Base-by-base conservation (phyloP, 768 basidiomycete genomes). In the Tephrocybe sp. region DNA sequence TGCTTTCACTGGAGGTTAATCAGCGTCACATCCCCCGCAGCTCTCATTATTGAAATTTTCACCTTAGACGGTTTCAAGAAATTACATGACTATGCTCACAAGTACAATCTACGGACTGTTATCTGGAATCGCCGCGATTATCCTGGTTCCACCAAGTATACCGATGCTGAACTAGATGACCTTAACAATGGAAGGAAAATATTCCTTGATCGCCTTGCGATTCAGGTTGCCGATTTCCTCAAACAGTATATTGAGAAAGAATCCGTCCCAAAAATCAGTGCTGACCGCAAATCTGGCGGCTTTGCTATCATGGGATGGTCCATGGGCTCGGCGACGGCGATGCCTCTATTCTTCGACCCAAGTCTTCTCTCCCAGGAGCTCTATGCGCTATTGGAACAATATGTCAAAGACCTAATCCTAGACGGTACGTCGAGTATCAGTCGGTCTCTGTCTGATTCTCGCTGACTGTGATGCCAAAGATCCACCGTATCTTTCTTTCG, bases 271-370 rank as follows among this genome's bases (percentile, higher is more conserved):
- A 56, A 54, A 31, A 50, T 65, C 10, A 63, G 40, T 24, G 41
- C 37, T 2, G 61, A 73, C 39, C 52, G 62, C 10, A 61, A 53
- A 23, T 41, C 37, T 0, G 71, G 73, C 1, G 74, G 74, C 1
- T 47, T 73, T n/a, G 61, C 64, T 3, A 47, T 73, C 7, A 38
- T 70, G 54, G 72, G 71, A 9, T 75, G 74, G 73, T 71, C 71
- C 2, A 60, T 67, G 47, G 74, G 72, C 1, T 55, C 50, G 9
- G 57, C 62, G 12, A 61, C 62, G 1, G 49, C 58, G 3, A 59
- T 71, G 43, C 24, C 67, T 18, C 48, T 72, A 4, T 61, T 73
- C 25, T 61, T 58, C 0, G 57, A 67, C 40, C 56, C 57, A 4
- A 40, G 43, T 2, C 45, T 62, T 8, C 47, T 73, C 16, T 52